These are phyloP conservation scores for Leccinum rimulosum DNA, from an alignment of 768 basidiomycete genomes.

Conservation along the genomic window DNA sequence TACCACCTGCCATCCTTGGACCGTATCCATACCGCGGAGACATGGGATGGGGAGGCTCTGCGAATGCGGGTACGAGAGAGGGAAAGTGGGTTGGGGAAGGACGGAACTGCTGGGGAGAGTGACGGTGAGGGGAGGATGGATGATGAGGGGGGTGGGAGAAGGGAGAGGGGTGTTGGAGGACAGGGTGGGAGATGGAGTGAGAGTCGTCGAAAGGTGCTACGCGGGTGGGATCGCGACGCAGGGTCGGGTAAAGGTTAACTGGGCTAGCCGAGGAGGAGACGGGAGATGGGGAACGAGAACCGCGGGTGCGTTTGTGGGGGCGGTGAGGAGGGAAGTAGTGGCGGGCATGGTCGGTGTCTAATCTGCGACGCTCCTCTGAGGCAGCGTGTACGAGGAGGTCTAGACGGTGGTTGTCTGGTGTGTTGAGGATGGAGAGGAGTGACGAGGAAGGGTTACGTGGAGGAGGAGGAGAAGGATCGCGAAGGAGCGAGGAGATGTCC, in stretches of 20 bases:
- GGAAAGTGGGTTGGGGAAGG: slow-evolving; percentile 9
- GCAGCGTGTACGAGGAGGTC: slow-evolving; percentile 74
- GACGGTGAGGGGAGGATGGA: slow-evolving; percentile 20
- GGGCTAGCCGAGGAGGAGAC: slow-evolving; percentile 21
- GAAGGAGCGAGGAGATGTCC: slow-evolving; percentile 74
- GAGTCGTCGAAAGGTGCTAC: slow-evolving; percentile 10
- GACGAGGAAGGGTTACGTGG: slow-evolving; percentile 21
- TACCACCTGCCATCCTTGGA: slow-evolving; percentile 30
- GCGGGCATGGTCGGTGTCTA: slow-evolving; percentile 26
- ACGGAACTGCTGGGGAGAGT: slow-evolving; percentile 17
- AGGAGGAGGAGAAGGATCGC: slow-evolving; percentile 28
- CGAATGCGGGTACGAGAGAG: background rate
- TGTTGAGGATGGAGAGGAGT: slow-evolving; percentile 23
- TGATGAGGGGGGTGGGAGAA: slow-evolving; percentile 14
- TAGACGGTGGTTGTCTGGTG: slow-evolving; percentile 34
- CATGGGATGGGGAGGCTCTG: slow-evolving; percentile 8
- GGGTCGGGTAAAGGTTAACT: slow-evolving; percentile 19
- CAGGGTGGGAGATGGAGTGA: background rate
- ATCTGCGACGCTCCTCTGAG: slow-evolving; percentile 57
- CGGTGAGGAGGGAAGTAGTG: background rate
- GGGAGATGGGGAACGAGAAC: slow-evolving; percentile 14
- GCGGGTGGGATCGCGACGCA: slow-evolving; percentile 19
- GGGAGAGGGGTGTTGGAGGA: slow-evolving; percentile 14
- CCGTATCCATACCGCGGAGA: slow-evolving; percentile 21
- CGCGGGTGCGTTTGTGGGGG: slow-evolving; percentile 22